Evolutionary conservation across 805 yeast species (phyloP), one percentile per base, ranked within the genome.

Genomic region (Candida ulmi): DNA sequence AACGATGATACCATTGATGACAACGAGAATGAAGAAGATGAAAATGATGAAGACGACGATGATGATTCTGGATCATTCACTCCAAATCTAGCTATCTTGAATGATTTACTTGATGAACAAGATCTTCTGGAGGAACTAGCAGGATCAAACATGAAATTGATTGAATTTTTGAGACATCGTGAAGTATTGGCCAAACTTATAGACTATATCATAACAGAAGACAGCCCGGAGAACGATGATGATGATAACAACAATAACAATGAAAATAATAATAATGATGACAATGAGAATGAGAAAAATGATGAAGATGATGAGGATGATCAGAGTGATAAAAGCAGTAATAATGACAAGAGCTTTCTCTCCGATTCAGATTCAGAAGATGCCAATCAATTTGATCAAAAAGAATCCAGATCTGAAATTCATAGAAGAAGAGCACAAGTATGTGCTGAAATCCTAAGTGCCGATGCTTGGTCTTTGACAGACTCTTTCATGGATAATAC

Each of bases 381-480:
- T 29, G 36, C 45, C 27, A 47, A 51, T 19, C 47, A 51, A 16
- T 45, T 44, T 25, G 51, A 53, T 43, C 57, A 56, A 9, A 54
- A 56, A 11, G 71, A 67, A 40, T 60, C 62, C 5, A 63, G 62
- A 25, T 63, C 64, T 33, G 65, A 63, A 37, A 62, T 48, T 3
- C 68, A 62, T 33, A 43, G 58, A 2, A 57, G 71, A 50, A 57
- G 75, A 44, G 80, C 88, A 2, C 80, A 79, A 41, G 71, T 83
- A 50, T 88, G 96, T 6, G 87, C 96, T 2, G 98, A 93, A 58
- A 82, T 93, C 32, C 68, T 93, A 35, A 78, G 91, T 30, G 87
- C 93, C 4, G 98, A 91, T 55, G 90, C 88, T 8, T 91, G 97
- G 96, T 83, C 95, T 2, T 69, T 93, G 29, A 84, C 96, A 2